A percentile compares a stretch with the other conserved stretches of the same genome.
These are phyloP conservation scores for Linum usitatissimum DNA, from an alignment of 345 rosid genomes.

Conservation along the genomic window DNA sequence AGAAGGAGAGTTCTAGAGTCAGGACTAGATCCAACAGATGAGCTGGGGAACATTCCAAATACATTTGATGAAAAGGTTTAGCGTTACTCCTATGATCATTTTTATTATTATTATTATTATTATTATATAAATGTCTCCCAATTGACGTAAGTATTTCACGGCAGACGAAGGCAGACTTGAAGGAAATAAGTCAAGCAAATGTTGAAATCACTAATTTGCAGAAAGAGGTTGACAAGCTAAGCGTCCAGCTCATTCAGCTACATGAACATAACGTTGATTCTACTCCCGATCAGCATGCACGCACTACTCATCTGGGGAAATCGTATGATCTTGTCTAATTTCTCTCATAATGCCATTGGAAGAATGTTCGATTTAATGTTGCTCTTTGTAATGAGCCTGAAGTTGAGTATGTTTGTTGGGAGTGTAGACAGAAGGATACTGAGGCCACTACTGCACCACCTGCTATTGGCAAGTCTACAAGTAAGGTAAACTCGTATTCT, in stretches of 20 bases:
- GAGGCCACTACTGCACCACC: conserved; percentile 22
- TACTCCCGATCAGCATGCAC: conserved; percentile 14
- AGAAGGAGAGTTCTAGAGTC: conserved; percentile 53
- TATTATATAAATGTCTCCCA: conserved; percentile 11
- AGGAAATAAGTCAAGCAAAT: conserved; percentile 57
- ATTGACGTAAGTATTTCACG: conserved; percentile 19
- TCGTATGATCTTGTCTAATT: conserved; percentile 25
- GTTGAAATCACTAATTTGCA: conserved; percentile 47
- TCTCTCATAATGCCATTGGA: not conserved
- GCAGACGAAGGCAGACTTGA: conserved; percentile 51
- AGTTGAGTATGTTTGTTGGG: conserved; percentile 31
- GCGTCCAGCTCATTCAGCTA: conserved; percentile 34
- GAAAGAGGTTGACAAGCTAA: conserved; percentile 53
- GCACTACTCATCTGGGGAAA: conserved; percentile 23
- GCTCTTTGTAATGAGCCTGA: not conserved
- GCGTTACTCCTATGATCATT: conserved; percentile 7
- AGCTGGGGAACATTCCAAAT: conserved; percentile 25
- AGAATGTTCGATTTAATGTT: not conserved
- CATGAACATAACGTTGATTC: conserved; percentile 31
- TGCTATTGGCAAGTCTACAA: conserved; percentile 30
- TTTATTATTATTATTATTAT: conserved; percentile 9
- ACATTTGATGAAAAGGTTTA: conserved; percentile 39
- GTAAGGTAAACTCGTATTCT: conserved; percentile 40
- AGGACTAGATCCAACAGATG: conserved; percentile 39
- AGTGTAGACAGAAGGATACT: conserved; percentile 33